Conservation (phyloP, 2,329 filamentous ascomycete species). For the Apiospora aurea region DNA sequence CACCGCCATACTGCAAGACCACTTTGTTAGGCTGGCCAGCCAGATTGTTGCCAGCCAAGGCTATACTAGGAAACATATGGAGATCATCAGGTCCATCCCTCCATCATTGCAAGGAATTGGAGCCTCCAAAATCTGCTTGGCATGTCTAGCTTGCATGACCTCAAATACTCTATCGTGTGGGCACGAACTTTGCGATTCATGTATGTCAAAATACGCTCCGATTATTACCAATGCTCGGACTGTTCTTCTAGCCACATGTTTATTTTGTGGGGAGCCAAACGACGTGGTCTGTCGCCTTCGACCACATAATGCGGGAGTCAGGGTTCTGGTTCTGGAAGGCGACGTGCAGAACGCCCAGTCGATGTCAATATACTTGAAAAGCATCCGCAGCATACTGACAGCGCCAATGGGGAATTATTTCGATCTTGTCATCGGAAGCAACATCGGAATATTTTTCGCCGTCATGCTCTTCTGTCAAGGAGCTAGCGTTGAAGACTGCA, state of each 20-base stretch:
- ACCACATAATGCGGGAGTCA: neutral
- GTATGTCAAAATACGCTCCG: neutral
- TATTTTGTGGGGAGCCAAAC: neutral
- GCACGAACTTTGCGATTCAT: conserved; percentile 8
- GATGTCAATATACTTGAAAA: conserved; percentile 10
- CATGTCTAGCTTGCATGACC: neutral
- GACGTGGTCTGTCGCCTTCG: neutral
- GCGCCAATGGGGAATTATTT: conserved; percentile 5
- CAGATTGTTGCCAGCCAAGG: neutral
- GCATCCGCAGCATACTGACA: neutral
- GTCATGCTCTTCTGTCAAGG: conserved; percentile 1
- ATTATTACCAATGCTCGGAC: neutral
- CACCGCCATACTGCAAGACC: neutral
- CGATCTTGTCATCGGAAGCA: neutral
- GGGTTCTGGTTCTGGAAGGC: conserved; percentile 2
- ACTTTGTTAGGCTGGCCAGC: conserved; percentile 4
- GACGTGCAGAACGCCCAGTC: neutral
- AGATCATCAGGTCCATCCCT: neutral
- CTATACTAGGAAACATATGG: neutral
- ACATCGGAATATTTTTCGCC: conserved; percentile 13
- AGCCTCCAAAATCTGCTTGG: neutral
- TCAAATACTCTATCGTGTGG: conserved; percentile 2
- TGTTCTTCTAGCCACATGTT: neutral
- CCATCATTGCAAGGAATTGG: neutral
- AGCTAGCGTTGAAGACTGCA: conserved; percentile 1